Evolutionary conservation across 192 early-diverging fungal genomes (phyloP).

Genomic region (Backusella westeae): DNA sequence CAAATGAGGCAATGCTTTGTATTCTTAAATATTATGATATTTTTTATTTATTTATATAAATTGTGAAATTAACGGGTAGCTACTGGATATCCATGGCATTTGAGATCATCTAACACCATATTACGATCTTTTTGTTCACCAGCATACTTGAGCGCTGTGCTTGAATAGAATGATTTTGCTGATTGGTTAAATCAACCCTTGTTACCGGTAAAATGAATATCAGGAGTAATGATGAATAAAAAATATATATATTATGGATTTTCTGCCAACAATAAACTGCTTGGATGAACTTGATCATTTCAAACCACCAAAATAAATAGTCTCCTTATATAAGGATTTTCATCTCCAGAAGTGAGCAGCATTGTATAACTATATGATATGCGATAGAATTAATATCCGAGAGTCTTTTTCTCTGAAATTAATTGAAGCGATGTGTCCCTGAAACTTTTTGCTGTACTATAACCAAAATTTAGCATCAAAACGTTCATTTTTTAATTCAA

Average conservation of each 20-base stretch:
- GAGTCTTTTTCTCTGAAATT: neutral
- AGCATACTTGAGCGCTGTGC: too few relatives aligned
- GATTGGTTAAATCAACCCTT: neutral
- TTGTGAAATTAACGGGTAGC: too few relatives aligned
- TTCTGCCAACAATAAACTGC: neutral
- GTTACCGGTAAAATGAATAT: neutral
- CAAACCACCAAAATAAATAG: neutral
- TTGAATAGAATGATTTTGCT: neutral
- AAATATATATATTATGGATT: neutral
- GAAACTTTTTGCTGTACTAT: too few relatives aligned
- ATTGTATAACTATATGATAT: neutral
- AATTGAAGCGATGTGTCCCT: neutral
- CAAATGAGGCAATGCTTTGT: too few relatives aligned
- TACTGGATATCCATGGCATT: neutral
- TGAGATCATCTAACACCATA: neutral
- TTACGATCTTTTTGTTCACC: neutral
- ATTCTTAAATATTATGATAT: too few relatives aligned
- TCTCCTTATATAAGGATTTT: neutral
- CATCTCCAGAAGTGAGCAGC: too few relatives aligned
- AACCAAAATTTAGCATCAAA: too few relatives aligned
- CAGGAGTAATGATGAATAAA: neutral
- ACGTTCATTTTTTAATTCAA: too few relatives aligned
- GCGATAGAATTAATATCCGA: neutral
- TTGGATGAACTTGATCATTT: neutral
- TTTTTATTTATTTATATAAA: too few relatives aligned